Base-by-base conservation (phyloP, 768 basidiomycete genomes). In the Galerina marginata region DNA sequence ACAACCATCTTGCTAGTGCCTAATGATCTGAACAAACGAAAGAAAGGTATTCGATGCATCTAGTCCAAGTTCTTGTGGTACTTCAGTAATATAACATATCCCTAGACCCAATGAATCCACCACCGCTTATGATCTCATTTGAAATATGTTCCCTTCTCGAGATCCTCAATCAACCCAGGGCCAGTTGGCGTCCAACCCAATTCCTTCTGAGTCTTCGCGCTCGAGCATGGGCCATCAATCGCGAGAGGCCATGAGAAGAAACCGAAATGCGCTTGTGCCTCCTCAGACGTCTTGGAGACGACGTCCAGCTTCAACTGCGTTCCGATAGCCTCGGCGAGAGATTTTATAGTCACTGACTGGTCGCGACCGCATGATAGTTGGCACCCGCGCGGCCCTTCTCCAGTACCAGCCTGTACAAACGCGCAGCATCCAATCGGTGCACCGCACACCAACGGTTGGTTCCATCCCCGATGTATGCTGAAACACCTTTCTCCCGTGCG, bases 381-480 rank as follows among this genome's bases (percentile, higher is more conserved):
- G 54, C 12, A 2, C 54, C 54, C 3, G 54, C 25, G 6, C 23
- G 26, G 12, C 54, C 54, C 36, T 56, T 56, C 54, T 56, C 54
- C 44, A 56, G 20, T 6, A 45, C 44, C 7, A 56, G 46, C n/a
- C 54, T 45, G 29, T 56, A 56, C 9, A 56, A 29, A n/a, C 33
- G 54, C 7, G 54, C 54, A 10, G 44, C 33, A 44, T 56, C 54
- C 15, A 56, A 29, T n/a, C 54, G 54, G 15, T 56, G 54, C 15
- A 36, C 54, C 7, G 42, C 29, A 0, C 42, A 44, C 54, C 54
- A 56, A 15, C 44, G 54, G 20, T 56, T 56, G n/a, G 20, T 11
- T 26, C 54, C 54, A 38, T 47, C 44, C 20, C 54, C 54, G 26
- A 56, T 10, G 40, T 56, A 56, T 6, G 44, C 54, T 46, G 54